A percentile compares a stretch with the other conserved stretches of the same genome.
Evolutionary conservation across 2,329 filamentous ascomycete species (phyloP).

Genomic region (Colletotrichum noveboracense): DNA sequence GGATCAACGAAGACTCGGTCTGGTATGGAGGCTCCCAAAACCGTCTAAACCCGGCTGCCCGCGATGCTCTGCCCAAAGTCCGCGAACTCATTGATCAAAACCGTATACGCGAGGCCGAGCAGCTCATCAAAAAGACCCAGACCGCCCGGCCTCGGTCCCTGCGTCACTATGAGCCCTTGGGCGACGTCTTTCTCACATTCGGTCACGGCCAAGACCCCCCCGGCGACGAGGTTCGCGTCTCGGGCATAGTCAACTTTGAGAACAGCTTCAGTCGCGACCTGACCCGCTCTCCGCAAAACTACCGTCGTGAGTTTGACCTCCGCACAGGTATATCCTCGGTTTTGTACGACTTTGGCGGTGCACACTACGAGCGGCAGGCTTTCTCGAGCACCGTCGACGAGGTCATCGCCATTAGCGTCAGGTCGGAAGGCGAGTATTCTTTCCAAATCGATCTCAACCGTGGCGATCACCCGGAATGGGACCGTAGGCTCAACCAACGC

Average conservation of each 20-base stretch:
- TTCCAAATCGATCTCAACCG: not conserved
- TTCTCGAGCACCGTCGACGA: not conserved
- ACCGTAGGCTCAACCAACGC: not conserved
- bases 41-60: slow-evolving; percentile 37
- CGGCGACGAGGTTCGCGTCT: not conserved
- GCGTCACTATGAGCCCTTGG: not conserved
- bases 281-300: not conserved
- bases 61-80: not conserved
- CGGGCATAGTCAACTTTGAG: not conserved
- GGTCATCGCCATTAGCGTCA: not conserved
- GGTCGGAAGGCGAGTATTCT: not conserved
- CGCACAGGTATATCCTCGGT: not conserved
- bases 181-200: not conserved
- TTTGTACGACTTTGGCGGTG: not conserved
- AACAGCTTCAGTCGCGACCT: not conserved
- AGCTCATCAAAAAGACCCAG: not conserved
- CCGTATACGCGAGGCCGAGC: not conserved
- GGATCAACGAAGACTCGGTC: slow-evolving; percentile 50
- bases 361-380: not conserved
- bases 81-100: not conserved
- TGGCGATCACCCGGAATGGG: not conserved
- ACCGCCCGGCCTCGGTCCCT: not conserved
- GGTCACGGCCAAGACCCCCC: not conserved
- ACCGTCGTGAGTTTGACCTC: not conserved
- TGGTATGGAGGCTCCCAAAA: slow-evolving; percentile 44